phyloP scores from a whole-genome alignment of 805 yeast species.

The Wickerhamiella parazyma region DNA sequence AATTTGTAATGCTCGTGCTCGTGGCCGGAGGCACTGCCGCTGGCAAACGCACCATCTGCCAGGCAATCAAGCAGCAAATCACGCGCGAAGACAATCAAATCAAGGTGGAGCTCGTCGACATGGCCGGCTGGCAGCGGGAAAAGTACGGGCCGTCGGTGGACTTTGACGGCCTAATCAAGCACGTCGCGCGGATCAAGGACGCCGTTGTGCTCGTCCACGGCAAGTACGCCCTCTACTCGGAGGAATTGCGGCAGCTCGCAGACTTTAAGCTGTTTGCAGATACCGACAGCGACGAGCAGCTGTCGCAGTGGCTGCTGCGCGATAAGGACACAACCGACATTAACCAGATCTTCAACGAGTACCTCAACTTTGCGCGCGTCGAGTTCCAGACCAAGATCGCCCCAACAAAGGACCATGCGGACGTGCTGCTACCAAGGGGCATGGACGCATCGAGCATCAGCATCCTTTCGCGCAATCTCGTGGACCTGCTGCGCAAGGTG shows the following conservation, averaged over 20 bases:
- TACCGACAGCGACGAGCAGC: constrained; percentile 70
- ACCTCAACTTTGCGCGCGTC: constrained; percentile 43
- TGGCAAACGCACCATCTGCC: constrained; percentile 33
- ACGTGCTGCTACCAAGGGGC: constrained; percentile 60
- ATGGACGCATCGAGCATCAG: constrained; percentile 44
- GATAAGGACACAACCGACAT: constrained; percentile 22
- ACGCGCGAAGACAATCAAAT: constrained; percentile 17
- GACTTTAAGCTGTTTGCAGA: constrained; percentile 62
- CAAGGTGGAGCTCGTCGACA: constrained; percentile 28
- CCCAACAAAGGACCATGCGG: constrained; percentile 57
- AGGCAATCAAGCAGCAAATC: constrained; percentile 25
- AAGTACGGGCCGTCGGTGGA: constrained; percentile 24
- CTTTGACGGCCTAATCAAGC: constrained; percentile 22
- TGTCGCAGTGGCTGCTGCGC: constrained; percentile 54
- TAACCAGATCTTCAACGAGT: constrained; percentile 28
- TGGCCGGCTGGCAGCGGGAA: constrained; percentile 30
- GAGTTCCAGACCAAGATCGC: constrained; percentile 52
- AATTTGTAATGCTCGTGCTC: constrained; percentile 28
- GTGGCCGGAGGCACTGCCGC: constrained; percentile 53
- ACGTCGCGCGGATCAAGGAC: constrained; percentile 6
- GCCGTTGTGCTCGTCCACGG: constrained; percentile 50
- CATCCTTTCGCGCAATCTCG: constrained; percentile 51
- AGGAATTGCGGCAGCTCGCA: constrained; percentile 39
- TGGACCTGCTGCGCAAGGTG: constrained; percentile 19
- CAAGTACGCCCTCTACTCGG: constrained; percentile 61